These are phyloP conservation scores for Cercophora scortea DNA, from an alignment of 495 filamentous ascomycete genomes.

Conservation along the genomic window DNA sequence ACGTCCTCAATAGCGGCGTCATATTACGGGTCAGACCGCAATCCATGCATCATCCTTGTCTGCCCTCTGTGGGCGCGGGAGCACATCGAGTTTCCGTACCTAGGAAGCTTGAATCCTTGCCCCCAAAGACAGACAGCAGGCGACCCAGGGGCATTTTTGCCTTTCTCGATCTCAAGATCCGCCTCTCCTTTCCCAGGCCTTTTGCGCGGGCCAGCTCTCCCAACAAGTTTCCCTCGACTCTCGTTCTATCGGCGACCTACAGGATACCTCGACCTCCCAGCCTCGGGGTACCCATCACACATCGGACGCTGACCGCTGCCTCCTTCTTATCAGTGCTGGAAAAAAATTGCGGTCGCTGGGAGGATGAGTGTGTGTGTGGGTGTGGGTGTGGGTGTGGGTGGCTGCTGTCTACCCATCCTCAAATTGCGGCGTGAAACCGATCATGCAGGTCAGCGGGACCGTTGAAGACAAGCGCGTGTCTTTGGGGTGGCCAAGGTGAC, in stretches of 20 bases:
- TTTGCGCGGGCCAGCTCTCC: neutral
- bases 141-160: neutral
- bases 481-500: neutral
- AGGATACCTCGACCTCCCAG: neutral
- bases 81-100: too few species aligned
- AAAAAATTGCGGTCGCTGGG: neutral
- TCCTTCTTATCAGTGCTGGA: neutral
- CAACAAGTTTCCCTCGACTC: too few species aligned
- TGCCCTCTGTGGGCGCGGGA: neutral
- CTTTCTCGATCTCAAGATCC: neutral
- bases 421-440: constrained; percentile 3
- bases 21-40: constrained; percentile 17
- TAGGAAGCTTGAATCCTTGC: too few species aligned
- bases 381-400: neutral
- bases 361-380: too few species aligned
- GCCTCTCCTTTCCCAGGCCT: neutral
- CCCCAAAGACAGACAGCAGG: too few species aligned
- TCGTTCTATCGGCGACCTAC: neutral
- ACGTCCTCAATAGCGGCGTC: constrained; percentile 14
- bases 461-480: constrained; percentile 4
- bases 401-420: neutral
- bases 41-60: constrained; percentile 7
- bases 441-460: constrained; percentile 4
- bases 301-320: neutral
- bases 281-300: too few species aligned